phyloP scores from a whole-genome alignment of 345 rosid species.

The Linum tenue region DNA sequence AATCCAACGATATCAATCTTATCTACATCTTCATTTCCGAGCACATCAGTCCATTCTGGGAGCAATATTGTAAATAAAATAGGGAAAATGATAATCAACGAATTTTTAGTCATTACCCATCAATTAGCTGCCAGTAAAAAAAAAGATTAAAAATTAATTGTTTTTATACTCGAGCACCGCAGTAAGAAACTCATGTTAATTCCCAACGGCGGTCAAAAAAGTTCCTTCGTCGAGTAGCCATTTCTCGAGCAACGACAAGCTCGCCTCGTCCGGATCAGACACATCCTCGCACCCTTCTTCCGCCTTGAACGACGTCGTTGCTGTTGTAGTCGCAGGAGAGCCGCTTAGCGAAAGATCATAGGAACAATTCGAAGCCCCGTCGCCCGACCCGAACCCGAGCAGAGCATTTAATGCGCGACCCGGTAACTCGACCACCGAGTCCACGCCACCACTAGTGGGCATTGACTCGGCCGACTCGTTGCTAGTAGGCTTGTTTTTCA shows the following conservation, averaged over 20 bases:
- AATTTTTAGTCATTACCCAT: too few species aligned
- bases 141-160: too few species aligned
- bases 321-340: slow-evolving; percentile 20
- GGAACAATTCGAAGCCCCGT: slow-evolving; percentile 31
- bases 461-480: slow-evolving; percentile 17
- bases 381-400: slow-evolving; percentile 36
- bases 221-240: slow-evolving; percentile 61
- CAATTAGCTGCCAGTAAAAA: too few species aligned
- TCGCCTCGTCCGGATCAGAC: slow-evolving; percentile 20
- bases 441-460: too few species aligned
- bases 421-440: slow-evolving; percentile 19
- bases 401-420: slow-evolving; percentile 37
- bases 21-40: too few species aligned
- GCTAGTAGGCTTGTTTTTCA: slow-evolving; percentile 18
- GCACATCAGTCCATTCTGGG: too few species aligned
- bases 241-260: slow-evolving; percentile 53
- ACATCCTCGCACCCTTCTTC: slow-evolving; percentile 33
- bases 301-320: neutral
- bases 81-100: too few species aligned
- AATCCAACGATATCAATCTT: too few species aligned
- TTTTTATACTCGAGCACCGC: too few species aligned
- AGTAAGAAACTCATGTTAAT: too few species aligned
- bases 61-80: too few species aligned
- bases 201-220: neutral
- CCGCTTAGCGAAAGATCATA: slow-evolving; percentile 37